Percentiles rank a stretch among this genome's conserved stretches.
phyloP scores from a whole-genome alignment of 2,329 filamentous ascomycete genomes.

The Hypoxylon sp. region DNA sequence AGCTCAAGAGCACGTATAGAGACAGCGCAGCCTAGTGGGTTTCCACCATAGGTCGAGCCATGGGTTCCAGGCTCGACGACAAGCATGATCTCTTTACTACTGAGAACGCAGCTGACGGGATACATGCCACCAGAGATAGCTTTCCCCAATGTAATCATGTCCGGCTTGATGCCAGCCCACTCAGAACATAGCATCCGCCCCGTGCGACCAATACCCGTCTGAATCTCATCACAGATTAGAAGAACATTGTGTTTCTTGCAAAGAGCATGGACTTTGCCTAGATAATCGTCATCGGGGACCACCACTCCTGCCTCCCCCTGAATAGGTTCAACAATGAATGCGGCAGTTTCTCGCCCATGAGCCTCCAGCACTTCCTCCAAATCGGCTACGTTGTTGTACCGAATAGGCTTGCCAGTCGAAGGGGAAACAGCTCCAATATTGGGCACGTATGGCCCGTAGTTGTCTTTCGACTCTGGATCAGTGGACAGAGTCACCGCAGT shows the following conservation, averaged over 20 bases:
- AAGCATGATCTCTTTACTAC: constrained; percentile 91
- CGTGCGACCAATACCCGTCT: constrained; percentile 96
- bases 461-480: constrained; percentile 93
- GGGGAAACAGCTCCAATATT: constrained; percentile 84
- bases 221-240: constrained; percentile 97
- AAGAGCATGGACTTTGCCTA: constrained; percentile 81
- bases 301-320: constrained; percentile 98
- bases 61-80: constrained; percentile 97
- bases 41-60: constrained; percentile 98
- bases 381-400: constrained; percentile 87
- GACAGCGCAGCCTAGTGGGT: constrained; percentile 94
- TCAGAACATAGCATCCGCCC: constrained; percentile 94
- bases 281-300: constrained; percentile 91
- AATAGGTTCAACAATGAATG: constrained; percentile 95
- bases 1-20: constrained; percentile 96
- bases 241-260: constrained; percentile 97
- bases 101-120: constrained; percentile 94
- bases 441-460: constrained; percentile 96
- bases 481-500: constrained; percentile 95
- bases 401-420: constrained; percentile 80
- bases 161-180: constrained; percentile 95
- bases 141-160: constrained; percentile 94
- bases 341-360: constrained; percentile 87
- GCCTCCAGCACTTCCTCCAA: constrained; percentile 82
- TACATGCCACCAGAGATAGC: constrained; percentile 99